Base-by-base conservation (phyloP, 2,329 filamentous ascomycete species). In the Ceratocystis ficicola region DNA sequence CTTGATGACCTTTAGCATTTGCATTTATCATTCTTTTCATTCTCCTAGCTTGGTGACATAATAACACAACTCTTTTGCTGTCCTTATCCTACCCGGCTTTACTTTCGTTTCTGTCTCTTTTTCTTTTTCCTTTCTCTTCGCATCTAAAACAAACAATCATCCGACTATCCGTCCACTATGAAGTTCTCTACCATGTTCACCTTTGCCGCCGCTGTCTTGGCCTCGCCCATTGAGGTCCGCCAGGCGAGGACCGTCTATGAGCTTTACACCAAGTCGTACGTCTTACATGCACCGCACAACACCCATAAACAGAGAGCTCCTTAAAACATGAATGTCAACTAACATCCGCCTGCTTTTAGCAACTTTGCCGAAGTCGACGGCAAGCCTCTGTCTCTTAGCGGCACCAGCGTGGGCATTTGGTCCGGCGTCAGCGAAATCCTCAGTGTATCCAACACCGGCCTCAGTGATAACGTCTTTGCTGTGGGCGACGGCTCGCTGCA, bases 251-350 rank as follows among this genome's bases (percentile, higher is more conserved):
- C 25, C 61, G 36, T 60, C 50, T 66, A 57, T 41, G 30, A 63
- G 41, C 60, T 66, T 8, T 63, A 57, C 48, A 59, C 52, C 41
- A 63, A 57, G 17, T 63, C 60, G 65, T 66, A 66, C 17, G 65
- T 57, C n/a, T n/a, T 22, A 10, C 12, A 8, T 5, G 4, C 3
- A 63, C 20, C 30, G 36, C 8, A 50, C 20, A 32, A 20, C 8
- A 5, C n/a, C 2, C n/a, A 50, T 44, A 28, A 2, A 17, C 32
- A 0, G 1, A 44, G 8, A n/a, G 48, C 30, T 20, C 17, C 28
- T 7, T 44, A 3, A 41, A 41, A 17, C 30, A 41, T 22, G 61
- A 17, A 63, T 48, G 20, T 1, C 5, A n/a, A 48, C 10, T 63
- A 63, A 63, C 61, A 57, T n/a, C n/a, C 20, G 3, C 12, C 63